Evolutionary conservation across 202 grass and related monocot genomes (phyloP).

Genomic region (Cymbopogon flexuosus): DNA sequence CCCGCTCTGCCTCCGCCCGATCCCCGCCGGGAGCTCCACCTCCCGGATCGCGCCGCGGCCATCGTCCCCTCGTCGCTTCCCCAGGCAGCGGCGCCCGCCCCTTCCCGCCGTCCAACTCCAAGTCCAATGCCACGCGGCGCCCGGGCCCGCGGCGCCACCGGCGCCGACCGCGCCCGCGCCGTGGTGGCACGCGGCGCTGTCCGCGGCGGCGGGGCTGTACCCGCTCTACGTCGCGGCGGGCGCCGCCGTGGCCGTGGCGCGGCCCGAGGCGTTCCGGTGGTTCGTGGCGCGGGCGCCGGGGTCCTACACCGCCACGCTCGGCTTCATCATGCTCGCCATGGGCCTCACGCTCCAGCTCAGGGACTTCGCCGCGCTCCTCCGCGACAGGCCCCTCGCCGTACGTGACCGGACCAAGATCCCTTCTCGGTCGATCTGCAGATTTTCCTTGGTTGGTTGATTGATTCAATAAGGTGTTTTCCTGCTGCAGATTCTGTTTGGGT

Average conservation of each 20-base stretch:
- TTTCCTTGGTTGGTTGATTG: neutral
- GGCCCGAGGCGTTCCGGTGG: slow-evolving; percentile 59
- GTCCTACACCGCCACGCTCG: slow-evolving; percentile 65
- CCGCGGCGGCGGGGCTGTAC: slow-evolving; percentile 55
- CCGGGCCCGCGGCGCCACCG: neutral
- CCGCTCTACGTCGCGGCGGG: slow-evolving; percentile 58
- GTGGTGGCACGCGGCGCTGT: slow-evolving; percentile 38
- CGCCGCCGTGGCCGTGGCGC: slow-evolving; percentile 34
- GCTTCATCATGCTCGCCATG: slow-evolving; percentile 78
- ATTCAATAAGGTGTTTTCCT: neutral
- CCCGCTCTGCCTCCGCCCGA: neutral
- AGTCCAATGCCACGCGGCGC: slow-evolving; percentile 23
- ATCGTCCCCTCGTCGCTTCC: neutral
- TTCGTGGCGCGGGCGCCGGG: slow-evolving; percentile 51
- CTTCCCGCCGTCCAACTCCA: neutral
- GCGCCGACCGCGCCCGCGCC: neutral
- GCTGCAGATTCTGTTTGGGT: slow-evolving; percentile 62
- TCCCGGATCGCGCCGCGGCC: neutral
- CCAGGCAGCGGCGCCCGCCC: neutral
- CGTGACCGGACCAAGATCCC: neutral
- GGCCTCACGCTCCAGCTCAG: slow-evolving; percentile 59
- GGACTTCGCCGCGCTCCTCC: slow-evolving; percentile 52
- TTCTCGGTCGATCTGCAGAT: slow-evolving; percentile 1
- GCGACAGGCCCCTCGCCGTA: slow-evolving; percentile 60
- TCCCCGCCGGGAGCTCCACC: neutral